A percentile compares a stretch with the other conserved stretches of the same genome.
These are phyloP conservation scores for Phytopythium boreale DNA, from an alignment of 352 stramenopile species.

Conservation along the genomic window DNA sequence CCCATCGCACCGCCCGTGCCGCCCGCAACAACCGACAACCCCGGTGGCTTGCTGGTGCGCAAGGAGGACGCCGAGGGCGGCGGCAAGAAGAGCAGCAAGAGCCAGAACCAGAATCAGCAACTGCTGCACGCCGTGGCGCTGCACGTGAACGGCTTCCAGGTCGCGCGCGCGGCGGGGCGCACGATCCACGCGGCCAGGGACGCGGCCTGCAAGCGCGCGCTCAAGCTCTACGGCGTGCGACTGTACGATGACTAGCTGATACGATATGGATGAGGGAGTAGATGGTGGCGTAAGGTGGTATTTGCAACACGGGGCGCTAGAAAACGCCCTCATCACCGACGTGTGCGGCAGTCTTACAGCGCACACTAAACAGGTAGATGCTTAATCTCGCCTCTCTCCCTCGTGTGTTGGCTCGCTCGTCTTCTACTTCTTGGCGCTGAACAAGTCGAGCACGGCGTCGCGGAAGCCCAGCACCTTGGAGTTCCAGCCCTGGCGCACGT, in stretches of 20 bases:
- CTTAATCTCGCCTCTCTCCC: background rate
- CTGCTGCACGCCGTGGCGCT: conserved; percentile 57
- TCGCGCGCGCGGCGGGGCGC: conserved; percentile 54
- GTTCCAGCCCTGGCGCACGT: conserved; percentile 69
- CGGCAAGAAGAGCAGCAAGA: conserved; percentile 24
- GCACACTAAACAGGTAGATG: background rate
- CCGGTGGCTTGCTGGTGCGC: conserved; percentile 21
- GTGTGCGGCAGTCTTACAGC: background rate
- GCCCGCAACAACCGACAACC: background rate
- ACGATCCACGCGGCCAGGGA: conserved; percentile 74
- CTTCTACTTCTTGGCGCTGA: conserved; percentile 38
- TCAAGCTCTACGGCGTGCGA: conserved; percentile 64
- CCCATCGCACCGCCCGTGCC: conserved; percentile 20
- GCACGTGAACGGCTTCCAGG: conserved; percentile 60
- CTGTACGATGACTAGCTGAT: conserved; percentile 32
- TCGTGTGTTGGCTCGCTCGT: background rate
- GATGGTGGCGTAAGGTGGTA: conserved; percentile 1
- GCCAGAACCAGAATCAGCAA: conserved; percentile 15
- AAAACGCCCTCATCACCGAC: background rate
- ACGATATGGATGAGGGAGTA: background rate
- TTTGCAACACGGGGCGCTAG: background rate
- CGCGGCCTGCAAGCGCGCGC: conserved; percentile 55
- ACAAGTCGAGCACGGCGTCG: conserved; percentile 50
- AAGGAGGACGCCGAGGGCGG: conserved; percentile 17
- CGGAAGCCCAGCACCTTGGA: conserved; percentile 59